Percentiles rank a stretch among this genome's conserved stretches.
Conservation (phyloP, 2,329 filamentous ascomycete genomes). For the Verticillium albo-atrum region DNA sequence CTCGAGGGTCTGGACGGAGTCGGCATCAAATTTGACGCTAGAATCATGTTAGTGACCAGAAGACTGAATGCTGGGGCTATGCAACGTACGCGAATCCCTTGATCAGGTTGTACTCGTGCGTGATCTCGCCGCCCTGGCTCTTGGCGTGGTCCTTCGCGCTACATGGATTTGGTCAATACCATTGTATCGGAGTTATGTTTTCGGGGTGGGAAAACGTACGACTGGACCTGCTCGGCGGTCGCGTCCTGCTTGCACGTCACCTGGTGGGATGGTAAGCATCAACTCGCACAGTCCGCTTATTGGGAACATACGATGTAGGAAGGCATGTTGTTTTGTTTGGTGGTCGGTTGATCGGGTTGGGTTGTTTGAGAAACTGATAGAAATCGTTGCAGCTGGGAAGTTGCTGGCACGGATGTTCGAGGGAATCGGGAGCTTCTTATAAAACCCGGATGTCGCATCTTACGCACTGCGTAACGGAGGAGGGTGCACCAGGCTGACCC, state of each 20-base stretch:
- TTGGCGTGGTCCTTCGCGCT: constrained; percentile 73
- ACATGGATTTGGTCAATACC: neutral
- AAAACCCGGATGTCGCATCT: neutral
- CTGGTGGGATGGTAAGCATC: constrained; percentile 37
- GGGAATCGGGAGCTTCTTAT: neutral
- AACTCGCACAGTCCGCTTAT: neutral
- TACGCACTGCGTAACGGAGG: neutral
- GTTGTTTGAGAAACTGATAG: neutral
- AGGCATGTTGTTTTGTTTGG: constrained; percentile 39
- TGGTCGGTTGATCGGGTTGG: neutral
- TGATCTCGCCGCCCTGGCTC: constrained; percentile 78
- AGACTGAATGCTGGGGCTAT: neutral
- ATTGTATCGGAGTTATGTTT: constrained; percentile 1
- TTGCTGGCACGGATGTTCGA: neutral
- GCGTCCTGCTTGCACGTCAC: constrained; percentile 75
- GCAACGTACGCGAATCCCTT: constrained; percentile 83
- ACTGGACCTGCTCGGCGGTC: constrained; percentile 60
- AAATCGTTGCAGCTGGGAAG: neutral
- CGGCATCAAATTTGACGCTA: constrained; percentile 71
- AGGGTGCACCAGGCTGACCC: neutral
- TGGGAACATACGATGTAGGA: constrained; percentile 46
- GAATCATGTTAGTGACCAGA: constrained; percentile 2
- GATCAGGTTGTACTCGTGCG: constrained; percentile 79
- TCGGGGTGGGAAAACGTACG: constrained; percentile 42
- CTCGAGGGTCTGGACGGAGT: constrained; percentile 61